Evolutionary conservation across 345 rosid species (phyloP).

Genomic region (thale cress (Arabidopsis thaliana)): DNA sequence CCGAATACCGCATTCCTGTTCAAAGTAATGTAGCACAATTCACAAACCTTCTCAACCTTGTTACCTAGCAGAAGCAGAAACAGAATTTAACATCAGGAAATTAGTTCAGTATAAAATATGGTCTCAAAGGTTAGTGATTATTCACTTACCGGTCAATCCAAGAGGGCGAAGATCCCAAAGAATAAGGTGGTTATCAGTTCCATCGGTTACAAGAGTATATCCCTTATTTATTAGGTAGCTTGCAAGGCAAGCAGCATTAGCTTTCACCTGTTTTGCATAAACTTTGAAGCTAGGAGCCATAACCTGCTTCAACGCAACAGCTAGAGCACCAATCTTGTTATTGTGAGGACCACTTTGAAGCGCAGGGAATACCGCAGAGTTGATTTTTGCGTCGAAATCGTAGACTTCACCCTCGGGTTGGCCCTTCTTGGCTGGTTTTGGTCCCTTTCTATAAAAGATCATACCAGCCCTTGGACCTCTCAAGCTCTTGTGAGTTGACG

Average conservation of each 20-base stretch:
- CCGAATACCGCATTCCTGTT: constrained; percentile 99
- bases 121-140: neutral
- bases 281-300: constrained; percentile 79
- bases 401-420: constrained; percentile 85
- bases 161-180: constrained; percentile 99
- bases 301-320: constrained; percentile 93
- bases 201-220: constrained; percentile 80
- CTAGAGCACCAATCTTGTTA: constrained; percentile 96
- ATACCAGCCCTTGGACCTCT: constrained; percentile 99
- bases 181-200: constrained; percentile 98
- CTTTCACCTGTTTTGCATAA: constrained; percentile 94
- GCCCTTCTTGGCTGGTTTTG: constrained; percentile 94
- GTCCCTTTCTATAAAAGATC: constrained; percentile 96
- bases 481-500: constrained; percentile 97
- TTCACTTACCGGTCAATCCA: constrained; percentile 78
- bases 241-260: constrained; percentile 93
- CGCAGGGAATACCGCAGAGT: constrained; percentile 92
- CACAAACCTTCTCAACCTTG: constrained; percentile 97
- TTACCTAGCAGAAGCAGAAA: constrained; percentile 59
- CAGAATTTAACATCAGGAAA: neutral
- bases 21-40: constrained; percentile 85
- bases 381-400: constrained; percentile 93
- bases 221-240: constrained; percentile 72
- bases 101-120: neutral
- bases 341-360: constrained; percentile 99